Evolutionary conservation across 2,329 filamentous ascomycete species (phyloP).

Genomic region (Penicillium sp.): DNA sequence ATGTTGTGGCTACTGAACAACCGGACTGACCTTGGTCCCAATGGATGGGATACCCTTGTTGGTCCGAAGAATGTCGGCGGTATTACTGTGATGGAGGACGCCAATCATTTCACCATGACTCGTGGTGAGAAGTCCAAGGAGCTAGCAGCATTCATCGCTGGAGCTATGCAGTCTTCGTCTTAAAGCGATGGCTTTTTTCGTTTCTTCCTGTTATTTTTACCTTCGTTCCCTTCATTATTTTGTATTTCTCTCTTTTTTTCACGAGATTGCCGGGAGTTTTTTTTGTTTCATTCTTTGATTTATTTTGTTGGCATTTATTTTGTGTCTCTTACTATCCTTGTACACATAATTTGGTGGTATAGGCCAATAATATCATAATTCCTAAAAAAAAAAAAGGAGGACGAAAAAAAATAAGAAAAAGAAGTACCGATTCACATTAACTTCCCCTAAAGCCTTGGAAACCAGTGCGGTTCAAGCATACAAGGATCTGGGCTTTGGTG

Average conservation of each 20-base stretch:
- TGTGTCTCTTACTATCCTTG: slow-evolving; percentile 2
- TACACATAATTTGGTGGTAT: slow-evolving; percentile 5
- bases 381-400: background rate
- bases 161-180: slow-evolving; percentile 20
- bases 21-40: slow-evolving; percentile 48
- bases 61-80: slow-evolving; percentile 36
- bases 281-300: background rate
- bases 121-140: slow-evolving; percentile 31
- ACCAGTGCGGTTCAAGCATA: too few species aligned
- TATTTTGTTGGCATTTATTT: background rate
- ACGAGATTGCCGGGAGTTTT: background rate
- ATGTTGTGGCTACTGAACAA: slow-evolving; percentile 53
- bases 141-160: slow-evolving; percentile 29
- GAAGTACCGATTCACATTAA: too few species aligned
- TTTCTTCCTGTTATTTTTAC: background rate
- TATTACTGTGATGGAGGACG: slow-evolving; percentile 34
- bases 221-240: background rate
- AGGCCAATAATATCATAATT: background rate
- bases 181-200: background rate
- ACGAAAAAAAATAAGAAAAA: background rate
- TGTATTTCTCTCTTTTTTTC: background rate
- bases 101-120: slow-evolving; percentile 39
- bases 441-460: too few species aligned
- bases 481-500: background rate
- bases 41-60: slow-evolving; percentile 50